phyloP scores from a whole-genome alignment of 2,329 filamentous ascomycete species.

The Colletotrichum echinochloae region DNA sequence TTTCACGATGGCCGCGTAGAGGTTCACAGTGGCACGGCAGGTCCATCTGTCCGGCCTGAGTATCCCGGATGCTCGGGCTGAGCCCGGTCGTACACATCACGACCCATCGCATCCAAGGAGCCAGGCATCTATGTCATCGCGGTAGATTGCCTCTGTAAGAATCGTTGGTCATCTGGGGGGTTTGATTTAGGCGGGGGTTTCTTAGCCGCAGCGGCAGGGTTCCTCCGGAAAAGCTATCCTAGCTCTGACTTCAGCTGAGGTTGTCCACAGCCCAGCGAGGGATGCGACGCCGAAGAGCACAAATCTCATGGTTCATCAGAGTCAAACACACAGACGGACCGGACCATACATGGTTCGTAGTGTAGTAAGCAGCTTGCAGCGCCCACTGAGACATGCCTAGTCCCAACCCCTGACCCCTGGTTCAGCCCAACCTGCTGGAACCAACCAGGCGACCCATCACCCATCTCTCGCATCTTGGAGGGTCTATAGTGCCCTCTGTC shows the following conservation, averaged over 20 bases:
- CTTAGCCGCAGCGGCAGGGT: constrained; percentile 16
- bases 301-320: constrained; percentile 14
- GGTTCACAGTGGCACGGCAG: constrained; percentile 2
- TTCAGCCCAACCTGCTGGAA: constrained; percentile 34
- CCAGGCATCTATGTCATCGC: not conserved
- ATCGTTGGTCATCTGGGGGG: not conserved
- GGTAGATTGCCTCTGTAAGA: not conserved
- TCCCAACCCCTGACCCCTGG: constrained; percentile 33
- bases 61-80: constrained; percentile 17
- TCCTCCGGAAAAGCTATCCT: constrained; percentile 21
- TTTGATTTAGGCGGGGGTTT: not conserved
- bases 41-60: constrained; percentile 5
- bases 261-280: constrained; percentile 24
- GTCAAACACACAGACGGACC: constrained; percentile 21
- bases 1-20: constrained; percentile 11
- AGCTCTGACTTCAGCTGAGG: constrained; percentile 33
- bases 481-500: constrained; percentile 23
- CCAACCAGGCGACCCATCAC: constrained; percentile 33
- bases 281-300: constrained; percentile 15
- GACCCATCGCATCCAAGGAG: constrained; percentile 3
- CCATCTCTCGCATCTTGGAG: constrained; percentile 24
- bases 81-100: not conserved
- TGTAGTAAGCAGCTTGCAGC: constrained; percentile 34
- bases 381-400: constrained; percentile 24
- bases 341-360: no score